These are phyloP conservation scores for Micromonas commoda DNA, from an alignment of 139 green algal genomes.

Conservation along the genomic window DNA sequence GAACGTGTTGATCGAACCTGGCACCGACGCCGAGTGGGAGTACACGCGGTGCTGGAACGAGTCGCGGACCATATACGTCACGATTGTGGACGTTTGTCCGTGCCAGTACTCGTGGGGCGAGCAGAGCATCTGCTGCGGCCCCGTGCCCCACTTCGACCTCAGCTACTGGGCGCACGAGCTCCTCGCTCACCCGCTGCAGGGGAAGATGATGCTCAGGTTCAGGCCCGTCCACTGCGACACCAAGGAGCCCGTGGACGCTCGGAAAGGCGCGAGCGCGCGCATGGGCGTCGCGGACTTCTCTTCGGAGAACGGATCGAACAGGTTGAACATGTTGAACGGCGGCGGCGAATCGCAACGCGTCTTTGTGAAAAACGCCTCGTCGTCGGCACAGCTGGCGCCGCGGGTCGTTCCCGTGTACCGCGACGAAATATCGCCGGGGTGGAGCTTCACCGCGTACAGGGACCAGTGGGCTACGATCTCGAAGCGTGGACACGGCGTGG, in stretches of 20 bases:
- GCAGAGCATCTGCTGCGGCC: constrained; percentile 11
- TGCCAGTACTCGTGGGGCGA: neutral
- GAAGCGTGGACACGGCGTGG: neutral
- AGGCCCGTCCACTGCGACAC: constrained; percentile 1
- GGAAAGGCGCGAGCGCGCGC: too few relatives aligned
- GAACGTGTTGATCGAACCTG: too few relatives aligned
- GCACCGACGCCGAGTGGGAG: neutral
- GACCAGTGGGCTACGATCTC: neutral
- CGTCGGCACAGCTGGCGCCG: too few relatives aligned
- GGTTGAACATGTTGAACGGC: too few relatives aligned
- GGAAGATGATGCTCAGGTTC: constrained; percentile 10
- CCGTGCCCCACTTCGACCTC: constrained; percentile 13
- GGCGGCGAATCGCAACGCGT: too few relatives aligned
- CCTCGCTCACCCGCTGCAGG: neutral
- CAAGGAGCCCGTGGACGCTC: neutral
- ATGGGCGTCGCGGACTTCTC: neutral
- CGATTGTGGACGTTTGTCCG: constrained; percentile 11
- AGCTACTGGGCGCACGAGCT: constrained; percentile 10
- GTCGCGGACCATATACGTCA: neutral
- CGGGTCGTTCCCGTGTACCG: neutral
- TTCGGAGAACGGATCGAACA: too few relatives aligned
- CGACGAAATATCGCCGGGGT: neutral
- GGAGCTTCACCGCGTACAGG: neutral
- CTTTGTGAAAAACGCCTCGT: too few relatives aligned
- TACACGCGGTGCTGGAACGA: neutral